Base-by-base conservation (phyloP, 2,329 filamentous ascomycete species). In the Cladosporium colombiae region DNA sequence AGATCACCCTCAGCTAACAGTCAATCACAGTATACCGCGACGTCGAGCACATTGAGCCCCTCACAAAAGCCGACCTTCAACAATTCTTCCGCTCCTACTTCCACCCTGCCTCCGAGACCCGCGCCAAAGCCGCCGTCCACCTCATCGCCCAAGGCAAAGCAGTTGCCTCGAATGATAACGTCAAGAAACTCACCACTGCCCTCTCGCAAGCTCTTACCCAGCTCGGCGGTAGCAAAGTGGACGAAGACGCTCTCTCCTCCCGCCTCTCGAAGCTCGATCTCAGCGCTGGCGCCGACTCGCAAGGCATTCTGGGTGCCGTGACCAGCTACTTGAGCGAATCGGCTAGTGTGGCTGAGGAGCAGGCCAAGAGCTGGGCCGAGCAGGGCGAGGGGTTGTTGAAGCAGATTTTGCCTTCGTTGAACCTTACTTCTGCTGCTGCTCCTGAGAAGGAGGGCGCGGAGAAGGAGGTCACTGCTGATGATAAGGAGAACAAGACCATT, bases 91-190 rank as follows among this genome's bases (percentile, higher is more conserved):
- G 86, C 35, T 84, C 86, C 29, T 91, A 88, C 79, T 91, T 99
- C 71, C 85, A 88, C 67, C 93, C 93, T 0, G 80, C 83, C 1
- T 97, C 94, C 3, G 79, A 84, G 0, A 82, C 81, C 0, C 87
- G 95, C 58, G 89, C 92, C n/a, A 97, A 97, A 75, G 79, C 96
- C 7, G 89, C 92, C 0, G 87, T 97, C 18, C 91, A 98, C 74
- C 82, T 98, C 27, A 85, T 90, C 64, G 94, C 94, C 0, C 91
- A 94, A 74, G 84, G 86, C 63, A 75, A 76, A 10, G 72, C 74
- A 66, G 67, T 73, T 5, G 74, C 78, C 31, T 72, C 74, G n/a
- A 62, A 74, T 23, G 59, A 73, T 23, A 71, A 71, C 18, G 66
- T 76, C 71, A 68, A 74, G 70, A 77, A 79, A 68, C 72, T 86